Conservation (phyloP, 441 rosid species). For the Mallotus repandus region DNA sequence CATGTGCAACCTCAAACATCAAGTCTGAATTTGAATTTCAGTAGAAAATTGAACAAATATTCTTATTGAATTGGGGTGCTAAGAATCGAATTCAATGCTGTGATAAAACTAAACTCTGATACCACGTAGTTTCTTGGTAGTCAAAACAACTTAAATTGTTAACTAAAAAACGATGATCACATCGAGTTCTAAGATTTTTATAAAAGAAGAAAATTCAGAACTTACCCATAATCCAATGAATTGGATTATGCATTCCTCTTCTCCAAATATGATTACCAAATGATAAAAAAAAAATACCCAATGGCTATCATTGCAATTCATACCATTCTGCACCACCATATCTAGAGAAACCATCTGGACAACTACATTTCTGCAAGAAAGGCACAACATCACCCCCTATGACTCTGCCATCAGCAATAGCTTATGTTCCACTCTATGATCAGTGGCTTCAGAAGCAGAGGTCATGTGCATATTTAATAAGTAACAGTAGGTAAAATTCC, state of each 20-base stretch:
- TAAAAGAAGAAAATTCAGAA: background rate
- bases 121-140: background rate
- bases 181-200: background rate
- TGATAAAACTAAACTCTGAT: background rate
- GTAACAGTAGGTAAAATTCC: background rate
- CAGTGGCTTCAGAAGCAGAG: conserved; percentile 1
- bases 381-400: background rate
- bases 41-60: background rate
- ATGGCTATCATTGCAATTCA: conserved; percentile 2
- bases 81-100: background rate
- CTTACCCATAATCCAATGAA: background rate
- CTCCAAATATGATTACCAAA: conserved; percentile 1
- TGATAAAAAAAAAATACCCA: background rate
- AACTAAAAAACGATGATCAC: background rate
- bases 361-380: conserved; percentile 9
- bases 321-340: conserved; percentile 1
- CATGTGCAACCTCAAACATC: background rate
- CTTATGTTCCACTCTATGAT: background rate
- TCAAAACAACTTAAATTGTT: background rate
- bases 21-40: background rate
- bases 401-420: conserved; percentile 12
- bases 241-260: background rate
- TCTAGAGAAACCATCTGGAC: conserved; percentile 16
- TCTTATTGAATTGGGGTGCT: background rate
- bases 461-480: background rate